Base-by-base conservation (phyloP, 2,329 filamentous ascomycete genomes). In the Scedosporium aurantiacum region DNA sequence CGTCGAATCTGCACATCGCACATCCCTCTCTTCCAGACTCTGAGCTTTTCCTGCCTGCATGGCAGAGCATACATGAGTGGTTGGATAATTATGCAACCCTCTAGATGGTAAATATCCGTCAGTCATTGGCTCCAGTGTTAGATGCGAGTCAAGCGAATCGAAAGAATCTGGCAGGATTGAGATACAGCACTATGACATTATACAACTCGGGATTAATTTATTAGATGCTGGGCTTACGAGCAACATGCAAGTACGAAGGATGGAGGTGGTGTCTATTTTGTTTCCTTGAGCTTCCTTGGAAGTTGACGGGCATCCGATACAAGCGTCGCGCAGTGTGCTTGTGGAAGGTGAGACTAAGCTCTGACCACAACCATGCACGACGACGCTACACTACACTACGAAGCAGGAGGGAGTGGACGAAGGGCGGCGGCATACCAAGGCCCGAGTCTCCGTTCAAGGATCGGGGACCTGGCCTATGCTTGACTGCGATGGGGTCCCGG, bases 61-160 rank as follows among this genome's bases (percentile, higher is more conserved):
- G 16, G 4, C 41, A 23, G 21, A 16, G 23, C n/a, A 43, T 18
- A 52, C 28, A 50, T 60, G 58, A 60, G 58, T 60, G 58, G 58
- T 52, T 60, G 58, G 58, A 50, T 60, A 32, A 40, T 60, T 52
- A 50, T 52, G 23, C 43, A 54, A 25, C 50, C 21, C 12, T 54
- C 12, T 23, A 5, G 12, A 12, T 23, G 18, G 23, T 23, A 14
- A 5, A 23, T 23, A 14, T 14, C 50, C 18, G 50, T 23, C 18
- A 5, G 10, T 50, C 16, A 60, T 60, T 60, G 58, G 58, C 58
- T 25, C 21, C 18, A 16, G 10, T 5, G n/a, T 3, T 8, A 14
- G 7, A 27, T 10, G 18, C 25, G 40, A 23, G 23, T n/a, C 57
- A 40, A 16, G 37, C 55, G 55, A 57, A 57, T 40, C 55, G 32